Evolutionary conservation across 2,329 filamentous ascomycete species (phyloP).

Genomic region (Lecanicillium sp.): DNA sequence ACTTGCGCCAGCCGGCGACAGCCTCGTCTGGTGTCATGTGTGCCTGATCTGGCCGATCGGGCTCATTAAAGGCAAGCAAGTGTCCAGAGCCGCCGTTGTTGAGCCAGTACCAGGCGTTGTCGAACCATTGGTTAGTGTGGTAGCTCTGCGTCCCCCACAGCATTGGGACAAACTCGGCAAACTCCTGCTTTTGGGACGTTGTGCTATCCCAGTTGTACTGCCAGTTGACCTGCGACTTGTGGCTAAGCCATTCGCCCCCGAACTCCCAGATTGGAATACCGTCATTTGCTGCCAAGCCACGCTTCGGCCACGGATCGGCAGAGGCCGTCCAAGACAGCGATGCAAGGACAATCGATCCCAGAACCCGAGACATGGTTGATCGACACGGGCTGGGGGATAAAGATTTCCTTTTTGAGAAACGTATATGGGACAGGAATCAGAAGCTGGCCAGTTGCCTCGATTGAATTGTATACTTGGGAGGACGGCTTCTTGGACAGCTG

Average conservation of each 20-base stretch:
- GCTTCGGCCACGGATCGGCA: conserved; percentile 11
- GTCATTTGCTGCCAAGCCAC: conserved; percentile 14
- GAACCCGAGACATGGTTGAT: too few relatives aligned
- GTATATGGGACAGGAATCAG: too few relatives aligned
- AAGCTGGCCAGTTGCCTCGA: too few relatives aligned
- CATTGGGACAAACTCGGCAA: conserved; percentile 16
- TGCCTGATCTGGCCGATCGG: conserved; percentile 13
- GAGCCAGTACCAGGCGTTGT: conserved; percentile 10
- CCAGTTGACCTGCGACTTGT: conserved; percentile 14
- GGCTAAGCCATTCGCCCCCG: conserved; percentile 5
- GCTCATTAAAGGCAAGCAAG: conserved; percentile 18
- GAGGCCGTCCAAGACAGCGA: too few relatives aligned
- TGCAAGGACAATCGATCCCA: too few relatives aligned
- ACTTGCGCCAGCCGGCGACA: conserved; percentile 27
- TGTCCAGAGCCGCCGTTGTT: conserved; percentile 12
- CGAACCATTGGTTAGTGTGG: conserved; percentile 12
- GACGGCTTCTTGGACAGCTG: too few relatives aligned
- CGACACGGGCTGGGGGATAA: too few relatives aligned
- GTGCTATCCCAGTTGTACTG: conserved; percentile 18
- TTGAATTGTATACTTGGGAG: too few relatives aligned
- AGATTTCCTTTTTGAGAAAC: too few relatives aligned
- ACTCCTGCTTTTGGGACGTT: conserved; percentile 12
- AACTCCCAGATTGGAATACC: conserved; percentile 13
- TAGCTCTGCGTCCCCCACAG: conserved; percentile 13
- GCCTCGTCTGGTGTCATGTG: conserved; percentile 23